Conservation (phyloP, 495 filamentous ascomycete species). For the Hyaloscypha variabilis region DNA sequence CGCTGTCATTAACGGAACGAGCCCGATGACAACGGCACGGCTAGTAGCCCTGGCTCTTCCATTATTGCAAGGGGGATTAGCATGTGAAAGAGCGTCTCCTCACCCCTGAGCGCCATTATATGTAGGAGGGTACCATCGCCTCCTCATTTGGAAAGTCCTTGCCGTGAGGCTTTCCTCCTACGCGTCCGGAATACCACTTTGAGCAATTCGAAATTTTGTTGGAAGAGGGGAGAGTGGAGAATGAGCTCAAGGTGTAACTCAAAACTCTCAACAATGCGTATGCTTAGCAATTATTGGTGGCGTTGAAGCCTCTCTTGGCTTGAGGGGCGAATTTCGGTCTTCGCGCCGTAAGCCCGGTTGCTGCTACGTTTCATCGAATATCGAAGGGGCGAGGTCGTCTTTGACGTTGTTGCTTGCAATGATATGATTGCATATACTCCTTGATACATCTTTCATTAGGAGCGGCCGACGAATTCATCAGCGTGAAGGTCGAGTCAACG, state of each 20-base stretch:
- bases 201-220: not conserved
- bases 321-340: not conserved
- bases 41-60: not conserved
- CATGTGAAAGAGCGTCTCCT: not conserved
- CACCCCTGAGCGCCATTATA: not conserved
- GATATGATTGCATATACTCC: not conserved
- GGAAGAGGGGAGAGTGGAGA: not conserved
- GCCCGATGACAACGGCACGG: not conserved
- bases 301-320: not conserved
- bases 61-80: not conserved
- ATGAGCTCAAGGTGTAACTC: not conserved
- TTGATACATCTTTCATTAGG: not conserved
- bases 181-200: not conserved
- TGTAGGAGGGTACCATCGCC: not conserved
- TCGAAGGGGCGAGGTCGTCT: not conserved
- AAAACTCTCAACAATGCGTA: not conserved
- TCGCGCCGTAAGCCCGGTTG: not conserved
- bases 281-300: not conserved
- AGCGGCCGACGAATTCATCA: not conserved
- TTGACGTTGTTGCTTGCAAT: not conserved
- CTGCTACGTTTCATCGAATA: not conserved
- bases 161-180: not conserved
- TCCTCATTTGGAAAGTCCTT: not conserved
- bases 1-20: not conserved
- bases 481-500: not conserved